Conservation (phyloP, 129 eudicot species). For the Pseudognaphalium luteoalbum region DNA sequence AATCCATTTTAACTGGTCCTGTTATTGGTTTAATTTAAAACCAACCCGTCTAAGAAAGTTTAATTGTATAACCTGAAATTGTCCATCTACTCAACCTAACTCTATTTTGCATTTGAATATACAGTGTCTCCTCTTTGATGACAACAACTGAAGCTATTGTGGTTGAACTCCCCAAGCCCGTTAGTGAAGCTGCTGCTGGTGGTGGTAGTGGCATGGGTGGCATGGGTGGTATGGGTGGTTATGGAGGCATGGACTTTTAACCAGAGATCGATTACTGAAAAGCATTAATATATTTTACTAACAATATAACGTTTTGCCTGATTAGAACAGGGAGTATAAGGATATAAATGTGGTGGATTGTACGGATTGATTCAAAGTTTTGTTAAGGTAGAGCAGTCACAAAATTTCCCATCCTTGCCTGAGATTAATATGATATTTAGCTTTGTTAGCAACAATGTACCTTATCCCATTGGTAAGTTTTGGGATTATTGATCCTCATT, state of each 20-base stretch:
- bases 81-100: neutral
- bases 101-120: neutral
- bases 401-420: neutral
- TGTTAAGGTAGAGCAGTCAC: neutral
- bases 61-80: neutral
- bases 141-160: slow-evolving; percentile 75
- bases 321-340: neutral
- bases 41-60: too few relatives aligned
- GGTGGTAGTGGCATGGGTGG: slow-evolving; percentile 65
- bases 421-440: neutral
- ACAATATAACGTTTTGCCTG: neutral
- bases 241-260: slow-evolving; percentile 57
- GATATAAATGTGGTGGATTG: neutral
- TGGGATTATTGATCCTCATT: neutral
- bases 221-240: slow-evolving; percentile 70
- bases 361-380: neutral
- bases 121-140: slow-evolving; percentile 74
- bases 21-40: neutral
- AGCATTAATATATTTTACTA: slow-evolving; percentile 3
- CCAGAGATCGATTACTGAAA: neutral
- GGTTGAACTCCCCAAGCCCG: slow-evolving; percentile 56
- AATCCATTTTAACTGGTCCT: neutral
- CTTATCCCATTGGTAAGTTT: neutral
- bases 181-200: slow-evolving; percentile 46
- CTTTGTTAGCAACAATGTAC: neutral